Percentiles rank a stretch among this genome's conserved stretches.
Conservation (phyloP, 2,329 filamentous ascomycete species). For the Metarhizium humberi region DNA sequence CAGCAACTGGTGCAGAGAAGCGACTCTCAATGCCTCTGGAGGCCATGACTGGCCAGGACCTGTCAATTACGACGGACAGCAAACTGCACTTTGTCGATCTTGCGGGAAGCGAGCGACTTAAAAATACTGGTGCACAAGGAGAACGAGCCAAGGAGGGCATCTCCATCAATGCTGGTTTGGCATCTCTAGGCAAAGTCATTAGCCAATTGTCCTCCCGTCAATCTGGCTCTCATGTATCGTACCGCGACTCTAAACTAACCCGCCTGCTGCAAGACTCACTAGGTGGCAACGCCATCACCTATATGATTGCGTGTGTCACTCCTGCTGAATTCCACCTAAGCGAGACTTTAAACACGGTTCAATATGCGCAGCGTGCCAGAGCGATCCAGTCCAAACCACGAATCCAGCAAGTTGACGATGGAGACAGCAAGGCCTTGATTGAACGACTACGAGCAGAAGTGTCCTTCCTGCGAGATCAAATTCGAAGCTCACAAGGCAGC, state of each 20-base stretch:
- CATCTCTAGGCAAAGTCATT: slow-evolving; percentile 94
- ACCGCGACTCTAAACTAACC: slow-evolving; percentile 95
- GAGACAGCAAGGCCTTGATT: slow-evolving; percentile 88
- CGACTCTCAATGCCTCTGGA: slow-evolving; percentile 81
- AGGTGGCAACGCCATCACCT: slow-evolving; percentile 94
- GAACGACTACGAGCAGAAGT: slow-evolving; percentile 91
- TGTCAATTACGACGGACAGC: slow-evolving; percentile 82
- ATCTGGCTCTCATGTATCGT: slow-evolving; percentile 84
- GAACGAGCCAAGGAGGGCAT: slow-evolving; percentile 94
- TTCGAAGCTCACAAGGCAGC: slow-evolving; percentile 67
- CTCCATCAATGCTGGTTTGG: slow-evolving; percentile 93
- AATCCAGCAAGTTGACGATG: slow-evolving; percentile 88
- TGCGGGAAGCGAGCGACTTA: slow-evolving; percentile 90
- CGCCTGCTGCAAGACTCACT: slow-evolving; percentile 92
- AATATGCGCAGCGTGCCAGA: slow-evolving; percentile 91
- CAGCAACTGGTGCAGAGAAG: slow-evolving; percentile 59
- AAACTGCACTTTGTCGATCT: slow-evolving; percentile 98
- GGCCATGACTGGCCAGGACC: slow-evolving; percentile 56
- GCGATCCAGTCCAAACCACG: slow-evolving; percentile 96
- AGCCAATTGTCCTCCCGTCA: slow-evolving; percentile 91
- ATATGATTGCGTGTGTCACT: slow-evolving; percentile 98
- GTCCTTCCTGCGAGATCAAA: slow-evolving; percentile 85
- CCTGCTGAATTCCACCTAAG: slow-evolving; percentile 95
- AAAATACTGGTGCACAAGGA: slow-evolving; percentile 93
- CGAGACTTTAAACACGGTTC: slow-evolving; percentile 93